Conservation (phyloP, 306 rosid genomes). For the Sophora flavescens region DNA sequence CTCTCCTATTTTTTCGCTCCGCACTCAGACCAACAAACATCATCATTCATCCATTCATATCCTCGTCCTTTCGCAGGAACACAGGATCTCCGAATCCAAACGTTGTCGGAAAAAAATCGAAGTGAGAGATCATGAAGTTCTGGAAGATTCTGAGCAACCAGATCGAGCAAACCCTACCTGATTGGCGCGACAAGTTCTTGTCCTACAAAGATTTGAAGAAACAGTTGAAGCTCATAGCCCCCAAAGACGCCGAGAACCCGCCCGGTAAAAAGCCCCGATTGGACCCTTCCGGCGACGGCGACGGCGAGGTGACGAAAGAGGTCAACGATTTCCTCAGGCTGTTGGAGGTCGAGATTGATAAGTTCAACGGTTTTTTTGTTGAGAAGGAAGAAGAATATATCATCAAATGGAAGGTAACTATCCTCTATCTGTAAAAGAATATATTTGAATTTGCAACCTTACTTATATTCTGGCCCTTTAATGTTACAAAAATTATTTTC, state of each 20-base stretch:
- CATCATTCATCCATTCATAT: not conserved
- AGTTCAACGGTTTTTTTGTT: constrained; percentile 72
- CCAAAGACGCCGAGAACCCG: constrained; percentile 49
- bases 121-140: constrained; percentile 66
- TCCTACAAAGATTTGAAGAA: constrained; percentile 84
- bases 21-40: too few relatives aligned
- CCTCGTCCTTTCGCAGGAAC: not conserved
- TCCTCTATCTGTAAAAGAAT: not conserved
- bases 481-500: too few relatives aligned
- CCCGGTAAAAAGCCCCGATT: constrained; percentile 53
- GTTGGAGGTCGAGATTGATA: constrained; percentile 74
- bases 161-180: constrained; percentile 81
- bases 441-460: too few relatives aligned
- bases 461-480: too few relatives aligned
- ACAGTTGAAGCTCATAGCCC: constrained; percentile 73
- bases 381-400: constrained; percentile 79
- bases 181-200: constrained; percentile 85
- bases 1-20: too few relatives aligned
- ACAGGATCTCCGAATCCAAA: not conserved
- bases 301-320: constrained; percentile 51
- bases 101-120: not conserved
- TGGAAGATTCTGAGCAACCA: constrained; percentile 75
- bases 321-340: constrained; percentile 64
- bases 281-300: constrained; percentile 27
- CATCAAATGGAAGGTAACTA: constrained; percentile 69